Percentiles rank a stretch among this genome's conserved stretches.
These are phyloP conservation scores for Phaeotremella skinneri DNA, from an alignment of 768 basidiomycete genomes.

Conservation along the genomic window DNA sequence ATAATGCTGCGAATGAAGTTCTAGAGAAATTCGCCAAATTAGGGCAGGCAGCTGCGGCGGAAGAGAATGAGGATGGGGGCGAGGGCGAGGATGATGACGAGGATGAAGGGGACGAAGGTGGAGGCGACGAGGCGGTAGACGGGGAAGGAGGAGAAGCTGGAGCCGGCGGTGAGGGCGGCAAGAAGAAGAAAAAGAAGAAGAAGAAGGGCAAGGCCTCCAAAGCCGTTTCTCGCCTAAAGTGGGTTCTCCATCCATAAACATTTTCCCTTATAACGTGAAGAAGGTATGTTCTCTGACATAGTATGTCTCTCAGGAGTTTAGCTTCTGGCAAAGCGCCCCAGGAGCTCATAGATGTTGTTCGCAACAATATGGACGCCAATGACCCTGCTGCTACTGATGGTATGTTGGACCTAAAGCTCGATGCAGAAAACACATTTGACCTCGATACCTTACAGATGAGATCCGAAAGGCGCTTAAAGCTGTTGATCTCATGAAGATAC, in stretches of 20 bases:
- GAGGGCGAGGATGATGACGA: constrained; percentile 35
- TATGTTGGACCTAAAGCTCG: constrained; percentile 11
- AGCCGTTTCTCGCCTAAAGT: constrained; percentile 55
- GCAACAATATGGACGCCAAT: constrained; percentile 63
- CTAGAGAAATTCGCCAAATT: constrained; percentile 42
- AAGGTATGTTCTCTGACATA: constrained; percentile 56
- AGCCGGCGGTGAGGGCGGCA: constrained; percentile 53
- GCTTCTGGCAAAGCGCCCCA: constrained; percentile 44
- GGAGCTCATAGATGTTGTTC: constrained; percentile 63
- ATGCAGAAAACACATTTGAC: neutral
- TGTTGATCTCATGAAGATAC: constrained; percentile 77
- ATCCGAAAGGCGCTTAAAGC: constrained; percentile 70
- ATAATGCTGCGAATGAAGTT: constrained; percentile 29
- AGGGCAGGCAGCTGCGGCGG: constrained; percentile 33
- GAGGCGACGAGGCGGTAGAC: constrained; percentile 11
- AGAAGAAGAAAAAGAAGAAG: constrained; percentile 83
- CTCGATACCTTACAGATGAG: constrained; percentile 54
- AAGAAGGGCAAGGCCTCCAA: constrained; percentile 68
- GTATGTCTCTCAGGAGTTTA: constrained; percentile 21
- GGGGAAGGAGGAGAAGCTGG: constrained; percentile 24
- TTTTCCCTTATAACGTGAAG: constrained; percentile 53
- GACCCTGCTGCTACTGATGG: constrained; percentile 60
- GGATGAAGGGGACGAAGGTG: constrained; percentile 32
- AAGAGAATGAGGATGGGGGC: constrained; percentile 29
- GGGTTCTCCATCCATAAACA: constrained; percentile 10